Conservation (phyloP, 1,284 basidiomycete species). For the Puccinia hordei region DNA sequence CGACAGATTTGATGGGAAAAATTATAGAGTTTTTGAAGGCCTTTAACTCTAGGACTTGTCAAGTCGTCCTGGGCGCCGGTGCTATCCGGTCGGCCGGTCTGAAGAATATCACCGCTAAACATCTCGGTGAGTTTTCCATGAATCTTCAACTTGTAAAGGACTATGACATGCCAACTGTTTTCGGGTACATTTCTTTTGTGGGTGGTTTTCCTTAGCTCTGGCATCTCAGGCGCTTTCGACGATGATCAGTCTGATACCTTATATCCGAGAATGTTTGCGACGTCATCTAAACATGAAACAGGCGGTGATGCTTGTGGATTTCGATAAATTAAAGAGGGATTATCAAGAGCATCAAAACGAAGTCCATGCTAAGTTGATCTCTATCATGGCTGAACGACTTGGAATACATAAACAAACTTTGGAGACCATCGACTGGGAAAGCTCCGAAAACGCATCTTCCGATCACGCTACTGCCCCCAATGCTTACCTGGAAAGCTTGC, state of each 20-base stretch:
- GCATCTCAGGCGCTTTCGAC: constrained; percentile 93
- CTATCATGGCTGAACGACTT: constrained; percentile 96
- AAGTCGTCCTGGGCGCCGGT: constrained; percentile 94
- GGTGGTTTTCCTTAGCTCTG: constrained; percentile 66
- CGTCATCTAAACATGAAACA: constrained; percentile 89
- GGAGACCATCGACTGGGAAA: constrained; percentile 75
- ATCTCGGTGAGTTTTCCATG: constrained; percentile 69
- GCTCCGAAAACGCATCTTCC: constrained; percentile 57
- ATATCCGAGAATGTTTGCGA: constrained; percentile 88
- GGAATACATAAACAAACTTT: constrained; percentile 68
- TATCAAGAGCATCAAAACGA: constrained; percentile 99
- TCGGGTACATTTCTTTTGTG: constrained; percentile 26
- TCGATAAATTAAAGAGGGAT: constrained; percentile 96
- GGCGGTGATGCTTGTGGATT: constrained; percentile 93
- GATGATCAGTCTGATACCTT: constrained; percentile 92
- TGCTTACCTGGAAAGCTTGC: constrained; percentile 83
- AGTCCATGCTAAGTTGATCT: constrained; percentile 94
- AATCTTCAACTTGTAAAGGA: not conserved
- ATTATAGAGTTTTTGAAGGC: constrained; percentile 93
- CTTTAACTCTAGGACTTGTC: constrained; percentile 97
- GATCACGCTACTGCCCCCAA: constrained; percentile 60
- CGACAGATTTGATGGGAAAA: constrained; percentile 89
- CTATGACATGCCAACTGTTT: constrained; percentile 12
- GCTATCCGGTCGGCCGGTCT: constrained; percentile 96
- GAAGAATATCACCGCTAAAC: constrained; percentile 98